Conservation (phyloP, 768 basidiomycete genomes). For the Pleurotus cornucopiae region DNA sequence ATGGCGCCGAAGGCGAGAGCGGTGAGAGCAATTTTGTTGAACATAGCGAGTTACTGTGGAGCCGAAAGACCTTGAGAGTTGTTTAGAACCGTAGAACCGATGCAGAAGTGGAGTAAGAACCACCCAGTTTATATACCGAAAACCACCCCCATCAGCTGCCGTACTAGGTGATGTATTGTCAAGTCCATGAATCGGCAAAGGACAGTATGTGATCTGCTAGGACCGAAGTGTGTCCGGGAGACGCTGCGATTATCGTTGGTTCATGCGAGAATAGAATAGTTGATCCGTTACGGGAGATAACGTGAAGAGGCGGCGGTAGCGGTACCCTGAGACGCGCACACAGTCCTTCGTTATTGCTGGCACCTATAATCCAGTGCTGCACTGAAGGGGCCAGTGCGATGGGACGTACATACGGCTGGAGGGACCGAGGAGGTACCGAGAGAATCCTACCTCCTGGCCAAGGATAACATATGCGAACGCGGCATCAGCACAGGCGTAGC, state of each 20-base stretch:
- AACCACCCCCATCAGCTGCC: not conserved
- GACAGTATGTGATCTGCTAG: not conserved
- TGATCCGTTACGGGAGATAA: too few relatives aligned
- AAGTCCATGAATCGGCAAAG: not conserved
- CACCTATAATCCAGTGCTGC: too few relatives aligned
- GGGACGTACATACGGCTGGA: not conserved
- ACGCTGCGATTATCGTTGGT: too few relatives aligned
- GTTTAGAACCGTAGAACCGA: conserved; percentile 3
- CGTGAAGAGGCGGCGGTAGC: too few relatives aligned
- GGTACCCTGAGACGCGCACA: too few relatives aligned
- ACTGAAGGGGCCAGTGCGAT: too few relatives aligned
- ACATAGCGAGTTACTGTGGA: conserved; percentile 21
- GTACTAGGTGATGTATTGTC: too few relatives aligned
- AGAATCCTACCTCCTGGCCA: not conserved
- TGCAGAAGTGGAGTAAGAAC: not conserved
- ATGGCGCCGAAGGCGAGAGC: conserved; percentile 29
- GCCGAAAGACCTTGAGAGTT: not conserved
- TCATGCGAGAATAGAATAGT: too few relatives aligned
- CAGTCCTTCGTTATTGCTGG: too few relatives aligned
- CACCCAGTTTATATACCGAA: not conserved
- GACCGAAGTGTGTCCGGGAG: not conserved
- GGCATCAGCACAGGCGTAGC: not conserved
- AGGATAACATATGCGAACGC: conserved; percentile 1
- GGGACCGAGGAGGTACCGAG: conserved; percentile 3
- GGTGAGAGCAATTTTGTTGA: conserved; percentile 29